Base-by-base conservation (phyloP, 2,329 filamentous ascomycete species). In the Pseudogymnoascus sp. region DNA sequence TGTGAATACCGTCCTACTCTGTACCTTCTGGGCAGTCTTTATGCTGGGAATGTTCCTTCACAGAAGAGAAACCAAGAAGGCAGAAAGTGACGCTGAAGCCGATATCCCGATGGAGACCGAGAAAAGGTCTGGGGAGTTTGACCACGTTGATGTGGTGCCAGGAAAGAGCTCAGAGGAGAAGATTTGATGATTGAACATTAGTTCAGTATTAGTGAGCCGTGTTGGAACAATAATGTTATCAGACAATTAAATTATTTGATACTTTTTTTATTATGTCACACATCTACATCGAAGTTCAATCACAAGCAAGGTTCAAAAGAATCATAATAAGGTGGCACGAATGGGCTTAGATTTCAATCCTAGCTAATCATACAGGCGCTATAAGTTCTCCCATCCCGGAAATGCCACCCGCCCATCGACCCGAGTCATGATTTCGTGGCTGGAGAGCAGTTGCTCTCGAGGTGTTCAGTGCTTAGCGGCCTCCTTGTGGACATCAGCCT, bases 401-500 rank as follows among this genome's bases (percentile, higher is more conserved):
- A 53, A 53, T 53, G 46, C 46, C 46, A 53, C 46, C 46, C 46
- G 46, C 46, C 46, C 46, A 53, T 50, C 22, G 43, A 56, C n/a
- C 28, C 50, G n/a, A 56, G 50, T 56, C 50, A 56, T 56, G 24
- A 56, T 56, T 35, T 56, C 50, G 50, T 56, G 50, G 35, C 50
- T 56, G 28, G 11, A 56, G 50, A 56, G 28, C n/a, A 56, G 10
- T 56, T 56, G n/a, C 50, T 56, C 50, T 56, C 50, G 50, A 56
- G 50, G 35, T 5, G 14, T 67, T 61, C 19, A 68, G 62, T 22
- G 28, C 37, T 40, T 71, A 63, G 68, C 65, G 69, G 46, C 53
- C 59, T 60, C 74, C 78, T 81, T 81, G 79, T 81, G 78, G 73
- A 76, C 77, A 72, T 77, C 75, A 68, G 77, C 78, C 68, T 77